These are phyloP conservation scores for Tulasnella sp. DNA, from an alignment of 768 basidiomycete species.

Conservation along the genomic window DNA sequence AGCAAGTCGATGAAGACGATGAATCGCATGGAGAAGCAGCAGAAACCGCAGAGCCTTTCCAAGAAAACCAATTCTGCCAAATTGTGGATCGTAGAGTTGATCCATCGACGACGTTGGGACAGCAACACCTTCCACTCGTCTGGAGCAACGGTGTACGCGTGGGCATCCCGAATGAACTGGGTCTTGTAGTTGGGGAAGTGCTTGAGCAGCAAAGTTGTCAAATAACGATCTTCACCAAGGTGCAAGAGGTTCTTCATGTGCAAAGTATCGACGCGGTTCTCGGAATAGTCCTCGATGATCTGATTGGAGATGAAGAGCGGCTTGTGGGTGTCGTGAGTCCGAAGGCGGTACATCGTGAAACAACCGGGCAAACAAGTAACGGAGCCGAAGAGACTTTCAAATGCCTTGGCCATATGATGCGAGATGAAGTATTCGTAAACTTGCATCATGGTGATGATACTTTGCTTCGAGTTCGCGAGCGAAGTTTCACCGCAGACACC, in stretches of 20 bases:
- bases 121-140: conserved; percentile 90
- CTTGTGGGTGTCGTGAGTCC: conserved; percentile 91
- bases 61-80: conserved; percentile 85
- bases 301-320: conserved; percentile 87
- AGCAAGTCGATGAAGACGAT: conserved; percentile 94
- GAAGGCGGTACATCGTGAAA: conserved; percentile 93
- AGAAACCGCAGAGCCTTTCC: conserved; percentile 89
- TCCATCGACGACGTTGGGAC: conserved; percentile 98
- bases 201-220: conserved; percentile 91
- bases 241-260: conserved; percentile 99
- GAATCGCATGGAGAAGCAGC: conserved; percentile 99
- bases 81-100: conserved; percentile 98
- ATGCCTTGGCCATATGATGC: conserved; percentile 97
- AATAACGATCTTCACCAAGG: conserved; percentile 97
- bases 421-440: conserved; percentile 99
- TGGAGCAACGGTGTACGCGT: conserved; percentile 89
- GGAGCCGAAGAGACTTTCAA: conserved; percentile 92
- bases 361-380: conserved; percentile 98
- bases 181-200: conserved; percentile 93
- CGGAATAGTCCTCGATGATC: conserved; percentile 85
- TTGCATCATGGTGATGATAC: conserved; percentile 96
- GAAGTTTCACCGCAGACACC: conserved; percentile 95
- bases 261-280: conserved; percentile 91
- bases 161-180: conserved; percentile 88
- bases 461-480: conserved; percentile 87